Percentiles rank a stretch among this genome's conserved stretches.
Conservation (phyloP, 2,329 filamentous ascomycete genomes). For the Trichoderma polysporum region DNA sequence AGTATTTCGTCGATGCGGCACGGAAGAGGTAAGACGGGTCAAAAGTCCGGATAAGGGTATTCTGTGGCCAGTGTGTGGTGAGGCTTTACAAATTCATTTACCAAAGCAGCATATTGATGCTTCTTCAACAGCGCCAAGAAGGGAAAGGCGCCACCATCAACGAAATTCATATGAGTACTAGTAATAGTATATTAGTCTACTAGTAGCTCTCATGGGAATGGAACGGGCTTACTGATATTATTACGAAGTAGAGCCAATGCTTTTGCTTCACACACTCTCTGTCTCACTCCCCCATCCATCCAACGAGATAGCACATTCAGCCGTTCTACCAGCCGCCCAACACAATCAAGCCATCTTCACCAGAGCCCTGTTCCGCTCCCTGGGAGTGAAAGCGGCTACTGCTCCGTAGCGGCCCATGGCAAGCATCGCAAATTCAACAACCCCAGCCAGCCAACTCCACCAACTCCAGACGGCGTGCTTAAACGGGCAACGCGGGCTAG, state of each 20-base stretch:
- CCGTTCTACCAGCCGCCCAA: neutral
- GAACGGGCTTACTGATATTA: neutral
- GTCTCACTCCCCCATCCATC: neutral
- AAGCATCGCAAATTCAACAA: neutral
- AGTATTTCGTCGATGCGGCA: no score
- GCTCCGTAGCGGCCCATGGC: neutral
- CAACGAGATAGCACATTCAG: neutral
- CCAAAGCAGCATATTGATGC: neutral
- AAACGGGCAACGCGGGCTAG: neutral
- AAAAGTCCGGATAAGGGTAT: neutral
- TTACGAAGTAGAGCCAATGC: neutral
- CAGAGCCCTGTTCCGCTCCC: neutral
- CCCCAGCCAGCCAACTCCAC: neutral
- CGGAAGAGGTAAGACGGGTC: neutral
- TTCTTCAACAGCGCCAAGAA: neutral
- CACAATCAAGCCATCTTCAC: neutral
- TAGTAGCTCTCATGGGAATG: neutral
- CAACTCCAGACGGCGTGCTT: slow-evolving; percentile 10
- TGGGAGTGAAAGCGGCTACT: neutral
- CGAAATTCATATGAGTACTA: neutral
- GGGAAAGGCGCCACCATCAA: neutral
- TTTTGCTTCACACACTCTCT: neutral
- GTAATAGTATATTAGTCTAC: no score
- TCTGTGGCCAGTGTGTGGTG: neutral
- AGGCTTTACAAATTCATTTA: neutral